Conservation (phyloP, 176 grass and related monocot species). For the bread wheat (Triticum aestivum) region IWGSC_CS_RefSeq_v2.1 NC_057800.1:639895805-639896304, state of each 20-base stretch:
- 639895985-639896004: background rate
- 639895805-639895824: slow-evolving; percentile 38
- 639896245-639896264: too few relatives aligned
- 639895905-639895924: background rate
- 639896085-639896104: too few relatives aligned
- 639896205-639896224: too few relatives aligned
- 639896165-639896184: too few relatives aligned
- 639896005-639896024: slow-evolving; percentile 8
- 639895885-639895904: slow-evolving; percentile 18
- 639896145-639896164: too few relatives aligned
- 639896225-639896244: too few relatives aligned
- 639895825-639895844: background rate
- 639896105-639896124: too few relatives aligned
- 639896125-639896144: too few relatives aligned
- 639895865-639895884: slow-evolving; percentile 36
- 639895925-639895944: background rate
- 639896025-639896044: background rate
- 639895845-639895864: slow-evolving; percentile 28
- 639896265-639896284: too few relatives aligned
- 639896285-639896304: too few relatives aligned
- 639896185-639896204: too few relatives aligned
- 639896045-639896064: background rate
- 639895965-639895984: background rate
- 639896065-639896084: background rate
- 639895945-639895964: background rate